Base-by-base conservation (phyloP, 1,284 basidiomycete genomes). In the Vanrija humicola region DNA sequence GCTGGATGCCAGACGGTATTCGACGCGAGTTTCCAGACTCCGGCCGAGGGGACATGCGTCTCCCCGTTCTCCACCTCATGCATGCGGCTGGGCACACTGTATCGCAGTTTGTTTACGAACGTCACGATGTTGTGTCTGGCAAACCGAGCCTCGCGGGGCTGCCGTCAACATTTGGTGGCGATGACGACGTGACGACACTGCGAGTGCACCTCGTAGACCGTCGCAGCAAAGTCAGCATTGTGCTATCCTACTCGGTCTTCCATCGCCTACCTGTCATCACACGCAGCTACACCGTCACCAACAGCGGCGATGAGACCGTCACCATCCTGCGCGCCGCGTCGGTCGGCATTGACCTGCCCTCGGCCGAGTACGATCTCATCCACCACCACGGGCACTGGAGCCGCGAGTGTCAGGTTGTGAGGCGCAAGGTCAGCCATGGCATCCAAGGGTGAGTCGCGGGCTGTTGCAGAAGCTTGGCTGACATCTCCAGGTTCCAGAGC, bases 311-410 rank as follows among this genome's bases (percentile, higher is more conserved):
- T 2, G 38, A 53, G 23, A 54, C 47, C 1, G 48, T 66, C 12
- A 52, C 44, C 42, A 38, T 71, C n/a, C 56, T 66, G 55, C 55
- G 55, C 5, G 61, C 61, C 6, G 62, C 62, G 19, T 65, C 63
- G 42, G 54, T 57, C 28, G 55, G 61, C 9, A 47, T 63, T 19
- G 68, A 69, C 50, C 39, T 69, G n/a, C 57, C 56, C 6, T 38
- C 40, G 5, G 59, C 45, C 10, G 62, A 63, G 16, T 63, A 56
- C 55, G 69, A 71, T 15, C 46, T 69, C 54, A 26, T 65, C 18
- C 50, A 66, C 19, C 54, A 64, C 6, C 42, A 48, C 12, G 69
- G 69, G 19, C 65, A 69, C 50, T 67, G 65, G 65, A 60, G 58
- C 1, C 61, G 61, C 47, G 69, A 71, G 51, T 52, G 52, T 3